Percentiles rank a stretch among this genome's conserved stretches.
Conservation (phyloP, 2,329 filamentous ascomycete species). For the Colletotrichum higginsianum region DNA sequence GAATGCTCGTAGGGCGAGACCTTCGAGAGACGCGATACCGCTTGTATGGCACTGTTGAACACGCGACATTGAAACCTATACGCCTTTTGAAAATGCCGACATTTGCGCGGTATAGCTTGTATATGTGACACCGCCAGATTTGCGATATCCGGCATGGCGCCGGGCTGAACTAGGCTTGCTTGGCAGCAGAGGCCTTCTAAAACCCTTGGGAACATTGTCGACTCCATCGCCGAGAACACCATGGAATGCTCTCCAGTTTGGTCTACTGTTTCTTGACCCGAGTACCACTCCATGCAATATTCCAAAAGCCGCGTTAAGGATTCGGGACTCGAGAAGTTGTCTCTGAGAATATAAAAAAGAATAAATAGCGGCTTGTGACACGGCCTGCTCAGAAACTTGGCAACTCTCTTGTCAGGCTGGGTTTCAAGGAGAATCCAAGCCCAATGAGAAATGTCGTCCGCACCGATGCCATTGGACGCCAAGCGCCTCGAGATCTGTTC, state of each 20-base stretch:
- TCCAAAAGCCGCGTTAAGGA: conserved; percentile 30
- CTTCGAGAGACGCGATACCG: conserved; percentile 51
- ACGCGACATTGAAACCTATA: conserved; percentile 50
- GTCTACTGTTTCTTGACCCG: not conserved
- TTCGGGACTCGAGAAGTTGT: conserved; percentile 1
- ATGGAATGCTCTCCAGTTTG: not conserved
- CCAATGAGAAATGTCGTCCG: conserved; percentile 31
- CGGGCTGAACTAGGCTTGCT: conserved; percentile 47
- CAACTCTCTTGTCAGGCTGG: conserved; percentile 30
- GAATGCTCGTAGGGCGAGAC: conserved; percentile 54
- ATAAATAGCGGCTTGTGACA: conserved; percentile 38
- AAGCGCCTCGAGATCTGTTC: not conserved
- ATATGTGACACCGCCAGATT: conserved; percentile 51
- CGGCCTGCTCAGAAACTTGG: conserved; percentile 15
- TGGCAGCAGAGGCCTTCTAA: conserved; percentile 19
- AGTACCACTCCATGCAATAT: conserved; percentile 35
- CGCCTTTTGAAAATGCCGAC: conserved; percentile 16
- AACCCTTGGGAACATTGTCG: conserved; percentile 9
- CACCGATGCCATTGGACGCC: not conserved
- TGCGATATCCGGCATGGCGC: conserved; percentile 49
- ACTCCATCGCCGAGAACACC: not conserved
- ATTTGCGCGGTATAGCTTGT: conserved; percentile 43
- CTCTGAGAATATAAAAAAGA: conserved; percentile 32
- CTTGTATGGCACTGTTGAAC: conserved; percentile 54
- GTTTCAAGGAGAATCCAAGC: conserved; percentile 20